Base-by-base conservation (phyloP, 768 basidiomycete species). In the Rhodotorula sphaerocarpa region DNA sequence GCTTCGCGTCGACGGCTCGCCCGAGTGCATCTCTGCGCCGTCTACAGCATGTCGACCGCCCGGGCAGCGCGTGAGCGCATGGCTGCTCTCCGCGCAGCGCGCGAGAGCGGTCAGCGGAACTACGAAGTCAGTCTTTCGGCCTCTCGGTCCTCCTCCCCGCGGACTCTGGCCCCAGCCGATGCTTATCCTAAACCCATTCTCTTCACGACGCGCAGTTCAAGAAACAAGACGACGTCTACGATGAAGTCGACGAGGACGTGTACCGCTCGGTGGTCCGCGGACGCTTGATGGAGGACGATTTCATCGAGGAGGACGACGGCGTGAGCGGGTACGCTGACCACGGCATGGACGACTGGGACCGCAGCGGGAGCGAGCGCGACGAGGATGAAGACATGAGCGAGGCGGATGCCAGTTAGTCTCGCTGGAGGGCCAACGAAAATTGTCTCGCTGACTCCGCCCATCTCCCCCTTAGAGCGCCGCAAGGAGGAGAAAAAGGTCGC, bases 281-380 rank as follows among this genome's bases (percentile, higher is more conserved):
- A 1, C 80, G 95, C 23, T 79, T 95, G 11, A 84, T 87, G 62
- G 78, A 79, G 69, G 90, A 96, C 67, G 95, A 99, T 74, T 99
- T 99, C 65, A 88, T 97, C 25, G 85, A 87, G 42, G 95, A 97
- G 72, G 95, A 97, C 77, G 90, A 90, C 31, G 82, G 86, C 0
- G 64, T 60, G 81, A 61, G 79, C 20, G 95, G 90, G 9, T 97
- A 99, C 71, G 84, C 86, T 74, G 95, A 99, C 77, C 89, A 95
- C 73, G 95, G 95, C 7, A 85, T 90, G 84, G 95, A 97, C 61
- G 91, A 93, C 72, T 96, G 89, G 86, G 65, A 65, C 48, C 48
- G 60, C 34, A 59, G 48, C 16, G 58, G 28, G 16, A 59, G 57
- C 34, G 48, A 74, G 44, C 72, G 75, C 20, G 74, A 73, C 31